Conservation (phyloP, 306 rosid genomes). For the Inga leiocalycina region DNA sequence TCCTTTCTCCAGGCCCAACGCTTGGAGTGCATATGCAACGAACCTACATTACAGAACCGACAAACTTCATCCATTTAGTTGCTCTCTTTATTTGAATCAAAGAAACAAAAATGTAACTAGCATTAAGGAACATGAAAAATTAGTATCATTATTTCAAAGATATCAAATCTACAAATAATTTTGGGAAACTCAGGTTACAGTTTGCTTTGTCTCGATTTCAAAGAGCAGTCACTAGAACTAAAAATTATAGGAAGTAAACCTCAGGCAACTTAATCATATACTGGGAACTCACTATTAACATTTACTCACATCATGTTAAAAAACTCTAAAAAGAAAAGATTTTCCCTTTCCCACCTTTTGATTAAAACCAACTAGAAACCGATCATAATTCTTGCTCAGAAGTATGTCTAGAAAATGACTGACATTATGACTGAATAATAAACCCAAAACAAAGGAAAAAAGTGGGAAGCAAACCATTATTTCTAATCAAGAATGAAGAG, state of each 20-base stretch:
- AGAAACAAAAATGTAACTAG: slow-evolving; percentile 7
- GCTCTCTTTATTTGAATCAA: neutral
- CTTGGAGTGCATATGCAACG: slow-evolving; percentile 76
- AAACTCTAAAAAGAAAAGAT: neutral
- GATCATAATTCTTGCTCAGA: neutral
- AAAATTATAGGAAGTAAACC: neutral
- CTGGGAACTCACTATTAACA: neutral
- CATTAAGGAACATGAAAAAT: neutral
- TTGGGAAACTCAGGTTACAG: neutral
- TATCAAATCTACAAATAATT: neutral
- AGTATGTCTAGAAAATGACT: neutral
- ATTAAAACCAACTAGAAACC: neutral
- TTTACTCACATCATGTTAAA: neutral
- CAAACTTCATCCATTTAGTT: slow-evolving; percentile 20
- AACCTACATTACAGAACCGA: slow-evolving; percentile 62
- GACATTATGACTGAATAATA: neutral
- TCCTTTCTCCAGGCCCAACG: slow-evolving; percentile 76
- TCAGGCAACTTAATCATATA: neutral
- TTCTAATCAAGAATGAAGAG: slow-evolving; percentile 15
- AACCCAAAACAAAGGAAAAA: neutral
- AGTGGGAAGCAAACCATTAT: neutral
- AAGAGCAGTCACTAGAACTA: neutral
- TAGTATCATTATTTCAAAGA: neutral
- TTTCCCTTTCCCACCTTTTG: neutral
- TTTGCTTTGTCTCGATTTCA: slow-evolving; percentile 21